These are phyloP conservation scores for Carex sylvatica DNA, from an alignment of 202 grass and related monocot species.

Conservation along the genomic window DNA sequence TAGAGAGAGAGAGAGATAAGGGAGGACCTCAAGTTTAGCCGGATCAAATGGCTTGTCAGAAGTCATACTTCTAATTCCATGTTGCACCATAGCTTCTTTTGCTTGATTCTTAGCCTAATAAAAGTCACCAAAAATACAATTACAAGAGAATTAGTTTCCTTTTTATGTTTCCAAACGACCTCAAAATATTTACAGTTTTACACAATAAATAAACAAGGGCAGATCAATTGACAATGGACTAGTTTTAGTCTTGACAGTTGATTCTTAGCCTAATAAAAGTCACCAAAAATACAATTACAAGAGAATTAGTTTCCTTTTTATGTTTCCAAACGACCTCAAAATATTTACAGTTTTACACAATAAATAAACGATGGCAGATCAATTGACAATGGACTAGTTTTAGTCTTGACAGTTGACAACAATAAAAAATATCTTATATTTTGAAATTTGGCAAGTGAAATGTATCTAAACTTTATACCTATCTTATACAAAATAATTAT, in stretches of 20 bases:
- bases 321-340: background rate
- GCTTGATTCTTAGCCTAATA: constrained; percentile 74
- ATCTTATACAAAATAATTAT: too few species aligned
- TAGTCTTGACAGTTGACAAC: too few species aligned
- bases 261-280: constrained; percentile 62
- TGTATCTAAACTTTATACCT: too few species aligned
- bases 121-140: background rate
- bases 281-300: background rate
- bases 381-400: too few species aligned
- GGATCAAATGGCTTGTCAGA: constrained; percentile 80
- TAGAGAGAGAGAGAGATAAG: background rate
- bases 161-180: background rate
- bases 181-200: constrained; percentile 9
- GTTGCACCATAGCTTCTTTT: constrained; percentile 56
- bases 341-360: constrained; percentile 6
- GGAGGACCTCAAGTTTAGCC: constrained; percentile 55
- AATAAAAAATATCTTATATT: too few species aligned
- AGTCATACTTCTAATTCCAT: constrained; percentile 50
- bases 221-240: too few species aligned
- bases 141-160: background rate
- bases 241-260: constrained; percentile 1
- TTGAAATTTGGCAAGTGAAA: too few species aligned
- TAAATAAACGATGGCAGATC: background rate
- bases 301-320: background rate
- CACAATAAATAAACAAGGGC: background rate